Evolutionary conservation across 306 rosid species (phyloP), one percentile per base, ranked within the genome.

Genomic region (Cucumis melo): DNA sequence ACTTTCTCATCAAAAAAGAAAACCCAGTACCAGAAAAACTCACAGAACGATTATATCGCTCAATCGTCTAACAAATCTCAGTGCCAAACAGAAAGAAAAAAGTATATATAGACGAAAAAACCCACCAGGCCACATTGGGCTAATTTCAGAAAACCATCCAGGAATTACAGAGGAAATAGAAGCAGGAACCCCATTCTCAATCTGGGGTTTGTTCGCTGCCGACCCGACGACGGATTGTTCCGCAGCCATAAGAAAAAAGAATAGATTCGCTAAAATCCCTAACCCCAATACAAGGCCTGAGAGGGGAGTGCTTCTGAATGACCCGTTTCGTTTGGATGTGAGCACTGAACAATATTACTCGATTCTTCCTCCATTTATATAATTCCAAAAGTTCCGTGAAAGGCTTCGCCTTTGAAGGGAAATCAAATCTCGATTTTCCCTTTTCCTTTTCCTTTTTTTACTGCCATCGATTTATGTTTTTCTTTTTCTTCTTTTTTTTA

Each of bases 71-170:
- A 50, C 60, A 29, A 50, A 72, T 50, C 42, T 29, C 24, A 70
- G 23, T 46, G 23, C 23, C 57, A 48, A 71, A 71, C 41, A 46
- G 15, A 48, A 7, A 1, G 11, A 15, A 16, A 46, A 15, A 7
- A 7, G 14, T 21, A 21, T 8, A 54, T 27, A 27, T 27, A 77
- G 34, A 51, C 15, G n/a, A 27, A 80, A 80, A 83, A 83, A 80
- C 95, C 27, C 73, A 94, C 99, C 99, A 9, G 99, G 99, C 99
- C 99, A 94, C 98, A 92, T 87, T 92, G 97, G 93, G 89, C 99
- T 94, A 61, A 94, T 85, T 87, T 94, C 98, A 11, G 99, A 94
- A 84, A 94, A 94, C 99, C 99, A 94, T 9, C 99, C 96, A 68
- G 98, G 97, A 78, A 92, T 92, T 48, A 94, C 90, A 38, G 91